Evolutionary conservation across 352 stramenopile species (phyloP), one percentile per base, ranked within the genome.

Genomic region (Phytophthora sansomeana): DNA sequence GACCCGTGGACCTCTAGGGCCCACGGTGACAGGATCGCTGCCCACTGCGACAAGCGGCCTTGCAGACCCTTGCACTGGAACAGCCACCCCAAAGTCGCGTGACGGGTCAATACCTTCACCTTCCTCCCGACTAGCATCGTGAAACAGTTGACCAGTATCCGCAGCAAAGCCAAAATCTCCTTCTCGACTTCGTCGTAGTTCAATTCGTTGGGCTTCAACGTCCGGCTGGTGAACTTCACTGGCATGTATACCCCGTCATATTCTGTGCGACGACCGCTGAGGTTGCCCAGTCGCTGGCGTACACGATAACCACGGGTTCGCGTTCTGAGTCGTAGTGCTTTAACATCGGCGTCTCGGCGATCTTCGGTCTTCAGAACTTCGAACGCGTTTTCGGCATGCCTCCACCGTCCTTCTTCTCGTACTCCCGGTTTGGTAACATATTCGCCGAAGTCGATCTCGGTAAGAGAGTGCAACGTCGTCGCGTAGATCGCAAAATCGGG

Each of bases 241-340:
- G 49, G 58, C n/a, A 39, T 30, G 6, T 14, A 53, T 10, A 49
- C 29, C 0, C 51, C 58, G 6, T 63, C 58, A 32, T 73, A 58
- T n/a, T 61, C 51, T 44, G 51, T 28, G 38, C 28, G 0, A 72
- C 13, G 0, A 38, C 33, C 1, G n/a, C 52, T 7, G 47, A 43
- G 17, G 65, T 50, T 8, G 57, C 41, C 51, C 58, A 73, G 21
- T 63, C 47, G 30, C 56, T 63, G 2, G 55, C 44, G 10, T 68
- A 73, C 5, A 64, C 6, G 1, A 73, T 41, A 4, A 68, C 41
- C 6, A 53, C 39, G 0, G 41, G 16, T 21, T 42, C n/a, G 14
- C 54, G 58, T 3, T 26, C 14, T 0, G 5, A 5, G 26, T 72
- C 64, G 33, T 42, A 59, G 46, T 72, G 64, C 1, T 19, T 11